Percentiles rank a stretch among this genome's conserved stretches.
These are phyloP conservation scores for Sordariomycetes sp. DNA, from an alignment of 2,329 filamentous ascomycete genomes.

Conservation along the genomic window DNA sequence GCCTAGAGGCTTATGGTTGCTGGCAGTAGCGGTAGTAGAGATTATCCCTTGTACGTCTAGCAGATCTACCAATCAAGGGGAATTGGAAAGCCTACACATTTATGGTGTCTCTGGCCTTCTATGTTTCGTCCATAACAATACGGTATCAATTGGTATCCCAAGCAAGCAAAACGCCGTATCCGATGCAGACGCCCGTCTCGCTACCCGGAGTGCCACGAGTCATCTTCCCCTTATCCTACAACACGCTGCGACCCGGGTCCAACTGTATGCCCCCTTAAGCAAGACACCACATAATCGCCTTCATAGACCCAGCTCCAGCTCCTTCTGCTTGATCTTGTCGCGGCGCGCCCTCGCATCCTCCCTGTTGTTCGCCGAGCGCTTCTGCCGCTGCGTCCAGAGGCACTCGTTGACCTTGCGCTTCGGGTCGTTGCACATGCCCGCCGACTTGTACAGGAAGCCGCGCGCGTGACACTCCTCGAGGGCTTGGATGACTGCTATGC, in stretches of 20 bases:
- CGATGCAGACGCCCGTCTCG: constrained; percentile 1
- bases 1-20: constrained; percentile 15
- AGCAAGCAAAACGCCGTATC: not conserved
- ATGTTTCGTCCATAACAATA: not conserved
- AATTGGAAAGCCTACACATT: not conserved
- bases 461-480: constrained; percentile 92
- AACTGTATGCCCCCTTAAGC: not conserved
- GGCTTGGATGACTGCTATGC: constrained; percentile 85
- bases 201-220: not conserved
- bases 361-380: constrained; percentile 67
- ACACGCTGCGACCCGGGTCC: not conserved
- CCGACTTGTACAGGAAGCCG: constrained; percentile 85
- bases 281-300: not conserved
- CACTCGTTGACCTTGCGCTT: constrained; percentile 82
- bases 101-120: not conserved
- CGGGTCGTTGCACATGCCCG: constrained; percentile 80
- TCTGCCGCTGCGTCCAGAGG: constrained; percentile 67
- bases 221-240: not conserved
- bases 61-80: not conserved
- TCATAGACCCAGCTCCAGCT: constrained; percentile 43
- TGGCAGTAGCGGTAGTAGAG: not conserved
- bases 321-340: constrained; percentile 58
- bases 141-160: not conserved
- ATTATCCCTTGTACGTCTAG: constrained; percentile 2
- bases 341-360: constrained; percentile 57